Evolutionary conservation across 768 basidiomycete species (phyloP).

Genomic region (Dioszegia crocea): DNA sequence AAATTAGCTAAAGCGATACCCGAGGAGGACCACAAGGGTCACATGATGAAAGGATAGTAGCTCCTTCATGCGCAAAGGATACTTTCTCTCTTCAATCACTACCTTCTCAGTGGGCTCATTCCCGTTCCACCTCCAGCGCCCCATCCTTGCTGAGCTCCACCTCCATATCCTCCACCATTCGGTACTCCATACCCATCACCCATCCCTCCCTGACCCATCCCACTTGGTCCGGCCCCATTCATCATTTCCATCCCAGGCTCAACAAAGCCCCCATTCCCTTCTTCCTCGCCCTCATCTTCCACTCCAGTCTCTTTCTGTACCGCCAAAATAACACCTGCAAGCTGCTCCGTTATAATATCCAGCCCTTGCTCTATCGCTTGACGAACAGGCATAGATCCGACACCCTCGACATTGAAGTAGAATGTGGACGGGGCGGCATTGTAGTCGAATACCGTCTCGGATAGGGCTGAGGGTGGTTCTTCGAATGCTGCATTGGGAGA

Average conservation of each 20-base stretch:
- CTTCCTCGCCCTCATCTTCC: slow-evolving; percentile 35
- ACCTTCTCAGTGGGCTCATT: slow-evolving; percentile 42
- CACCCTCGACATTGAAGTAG: slow-evolving; percentile 91
- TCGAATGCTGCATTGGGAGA: slow-evolving; percentile 81
- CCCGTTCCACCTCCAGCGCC: slow-evolving; percentile 21
- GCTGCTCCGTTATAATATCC: slow-evolving; percentile 34
- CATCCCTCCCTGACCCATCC: slow-evolving; percentile 3
- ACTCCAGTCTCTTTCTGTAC: slow-evolving; percentile 43
- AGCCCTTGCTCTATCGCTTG: slow-evolving; percentile 39
- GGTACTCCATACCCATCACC: slow-evolving; percentile 8
- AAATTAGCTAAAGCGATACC: too few species aligned
- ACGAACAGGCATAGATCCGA: slow-evolving; percentile 57
- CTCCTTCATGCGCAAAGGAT: not conserved
- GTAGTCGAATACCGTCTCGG: slow-evolving; percentile 74
- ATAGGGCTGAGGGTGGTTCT: slow-evolving; percentile 60
- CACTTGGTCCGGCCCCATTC: slow-evolving; percentile 17
- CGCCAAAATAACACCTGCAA: slow-evolving; percentile 67
- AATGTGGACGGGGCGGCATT: slow-evolving; percentile 82
- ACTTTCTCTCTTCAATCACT: not conserved
- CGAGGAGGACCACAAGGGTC: not conserved
- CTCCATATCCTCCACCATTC: not conserved
- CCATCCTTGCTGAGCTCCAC: slow-evolving; percentile 7
- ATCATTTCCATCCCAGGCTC: slow-evolving; percentile 19
- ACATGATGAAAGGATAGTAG: not conserved
- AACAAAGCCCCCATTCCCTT: slow-evolving; percentile 16